Evolutionary conservation across 805 yeast genomes (phyloP).

Genomic region (Kluyveromyces nonfermentans): DNA sequence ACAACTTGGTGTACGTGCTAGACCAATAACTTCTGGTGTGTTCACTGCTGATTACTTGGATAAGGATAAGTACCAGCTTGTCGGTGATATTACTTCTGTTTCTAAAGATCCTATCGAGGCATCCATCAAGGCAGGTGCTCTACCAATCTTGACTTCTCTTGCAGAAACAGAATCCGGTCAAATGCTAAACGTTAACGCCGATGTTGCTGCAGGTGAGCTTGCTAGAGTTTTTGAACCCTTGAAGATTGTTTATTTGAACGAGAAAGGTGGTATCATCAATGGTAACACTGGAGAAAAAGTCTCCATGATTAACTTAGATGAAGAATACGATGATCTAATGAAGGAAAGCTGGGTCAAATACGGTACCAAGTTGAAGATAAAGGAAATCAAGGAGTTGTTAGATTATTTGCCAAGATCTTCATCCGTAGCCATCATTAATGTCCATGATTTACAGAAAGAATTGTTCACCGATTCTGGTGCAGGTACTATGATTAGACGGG

Average conservation of each 20-base stretch:
- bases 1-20: slow-evolving; percentile 92
- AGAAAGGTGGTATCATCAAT: slow-evolving; percentile 93
- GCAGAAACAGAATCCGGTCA: slow-evolving; percentile 98
- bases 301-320: slow-evolving; percentile 86
- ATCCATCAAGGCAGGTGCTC: slow-evolving; percentile 88
- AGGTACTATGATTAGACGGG: slow-evolving; percentile 96
- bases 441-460: slow-evolving; percentile 91
- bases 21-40: slow-evolving; percentile 98
- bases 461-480: slow-evolving; percentile 98
- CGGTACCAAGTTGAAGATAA: slow-evolving; percentile 95
- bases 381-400: slow-evolving; percentile 89
- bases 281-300: slow-evolving; percentile 88
- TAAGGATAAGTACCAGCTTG: slow-evolving; percentile 81
- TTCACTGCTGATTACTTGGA: slow-evolving; percentile 89
- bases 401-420: slow-evolving; percentile 94
- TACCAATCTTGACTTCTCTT: slow-evolving; percentile 90
- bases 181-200: slow-evolving; percentile 94
- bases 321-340: slow-evolving; percentile 85
- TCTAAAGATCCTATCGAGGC: slow-evolving; percentile 89
- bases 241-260: slow-evolving; percentile 91
- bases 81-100: slow-evolving; percentile 81
- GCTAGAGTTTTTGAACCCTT: slow-evolving; percentile 96
- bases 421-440: slow-evolving; percentile 94
- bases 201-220: slow-evolving; percentile 96
- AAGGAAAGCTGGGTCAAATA: slow-evolving; percentile 97